Evolutionary conservation across 2,329 filamentous ascomycete genomes (phyloP), one percentile per base, ranked within the genome.

Genomic region (Calonectria ilicicola): DNA sequence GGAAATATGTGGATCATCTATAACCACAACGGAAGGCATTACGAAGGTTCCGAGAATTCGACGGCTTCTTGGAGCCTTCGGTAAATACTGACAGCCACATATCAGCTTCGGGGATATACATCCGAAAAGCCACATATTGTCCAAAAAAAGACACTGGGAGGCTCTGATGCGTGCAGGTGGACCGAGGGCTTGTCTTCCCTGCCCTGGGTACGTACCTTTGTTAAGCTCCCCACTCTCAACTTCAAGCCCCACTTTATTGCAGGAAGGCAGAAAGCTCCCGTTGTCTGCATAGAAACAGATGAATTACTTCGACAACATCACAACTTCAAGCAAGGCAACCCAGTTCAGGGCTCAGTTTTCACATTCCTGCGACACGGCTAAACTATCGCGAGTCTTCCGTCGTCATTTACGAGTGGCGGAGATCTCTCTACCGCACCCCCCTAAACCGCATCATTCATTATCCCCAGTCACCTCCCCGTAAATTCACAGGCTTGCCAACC

Each of bases 281-380:
- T 71, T 62, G 26, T 42, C 64, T 67, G 70, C 73, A 69, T 62
- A 62, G 58, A 51, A 38, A 19, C 38, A 29, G 68, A 19, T 46
- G 42, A 70, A 73, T 63, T 53, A 56, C 72, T 72, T 65, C 62
- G 63, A 64, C 73, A 26, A 73, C 70, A 70, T 65, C 60, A 38
- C 64, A 69, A 63, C 56, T 60, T 38, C 38, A 35, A 42, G 32
- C 26, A 64, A 69, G n/a, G 27, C 63, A 66, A 60, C n/a, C 44
- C 21, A 46, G 42, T 49, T 47, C n/a, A 44, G 38, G 10, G 19
- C 42, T 21, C 38, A 32, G 26, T 42, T 19, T n/a, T 5, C 47
- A 38, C 27, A 14, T 14, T 17, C 7, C 49, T 23, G 42, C 26
- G 38, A 38, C 70, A 26, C 66, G 51, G 19, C n/a, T 38, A 21